Evolutionary conservation across 2,329 filamentous ascomycete genomes (phyloP).

Genomic region (Ceratocystis ficicola): DNA sequence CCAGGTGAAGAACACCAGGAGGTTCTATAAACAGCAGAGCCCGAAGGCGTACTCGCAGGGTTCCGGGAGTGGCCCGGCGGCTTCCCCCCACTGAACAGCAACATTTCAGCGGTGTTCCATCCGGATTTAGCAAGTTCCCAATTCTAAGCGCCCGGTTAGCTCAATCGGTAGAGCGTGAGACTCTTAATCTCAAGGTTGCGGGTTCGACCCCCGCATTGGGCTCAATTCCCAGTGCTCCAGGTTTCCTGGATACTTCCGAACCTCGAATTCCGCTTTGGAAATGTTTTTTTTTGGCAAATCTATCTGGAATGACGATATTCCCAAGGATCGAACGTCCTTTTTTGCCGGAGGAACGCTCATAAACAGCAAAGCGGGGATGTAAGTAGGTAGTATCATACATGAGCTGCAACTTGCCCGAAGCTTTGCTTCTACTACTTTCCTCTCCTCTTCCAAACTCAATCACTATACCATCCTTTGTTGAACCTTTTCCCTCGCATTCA

Average conservation of each 20-base stretch:
- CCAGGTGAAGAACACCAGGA: no score
- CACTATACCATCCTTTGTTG: neutral
- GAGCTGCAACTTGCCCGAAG: slow-evolving; percentile 24
- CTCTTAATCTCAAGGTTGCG: slow-evolving; percentile 44
- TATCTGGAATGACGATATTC: slow-evolving; percentile 35
- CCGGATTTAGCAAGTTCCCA: neutral
- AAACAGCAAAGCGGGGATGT: neutral
- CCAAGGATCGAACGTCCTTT: slow-evolving; percentile 29
- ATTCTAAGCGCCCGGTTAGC: slow-evolving; percentile 41
- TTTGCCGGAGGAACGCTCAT: slow-evolving; percentile 27
- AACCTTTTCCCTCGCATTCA: neutral
- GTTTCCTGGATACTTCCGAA: neutral
- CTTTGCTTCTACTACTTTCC: slow-evolving; percentile 20
- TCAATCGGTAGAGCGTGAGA: slow-evolving; percentile 64
- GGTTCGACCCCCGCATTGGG: slow-evolving; percentile 32
- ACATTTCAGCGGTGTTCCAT: slow-evolving; percentile 34
- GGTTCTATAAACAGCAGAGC: no score
- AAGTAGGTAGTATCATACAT: neutral
- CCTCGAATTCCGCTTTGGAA: neutral
- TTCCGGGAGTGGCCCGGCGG: no score
- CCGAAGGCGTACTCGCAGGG: no score
- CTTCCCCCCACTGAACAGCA: slow-evolving; percentile 38
- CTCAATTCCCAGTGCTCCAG: slow-evolving; percentile 24
- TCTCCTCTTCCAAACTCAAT: neutral
- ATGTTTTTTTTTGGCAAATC: neutral